Evolutionary conservation across 2,329 filamentous ascomycete genomes (phyloP), one percentile per base, ranked within the genome.

Genomic region (Sarocladium oryzae): DNA sequence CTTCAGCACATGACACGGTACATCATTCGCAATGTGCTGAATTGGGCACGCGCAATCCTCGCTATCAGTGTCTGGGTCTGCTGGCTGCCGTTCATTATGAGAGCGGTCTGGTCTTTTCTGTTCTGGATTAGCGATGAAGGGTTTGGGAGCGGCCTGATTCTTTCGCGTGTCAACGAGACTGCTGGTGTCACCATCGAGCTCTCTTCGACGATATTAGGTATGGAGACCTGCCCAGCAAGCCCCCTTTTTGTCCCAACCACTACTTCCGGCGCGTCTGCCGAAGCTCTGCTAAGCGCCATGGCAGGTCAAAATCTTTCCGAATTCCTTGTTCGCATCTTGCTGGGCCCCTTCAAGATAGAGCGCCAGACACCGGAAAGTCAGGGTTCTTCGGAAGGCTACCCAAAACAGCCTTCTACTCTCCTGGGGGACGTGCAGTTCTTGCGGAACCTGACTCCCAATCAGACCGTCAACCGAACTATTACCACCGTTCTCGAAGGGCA

Each of bases 61-160:
- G 93, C 97, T 28, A 78, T 80, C 10, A 84, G 85, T 51, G 89
- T 99, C 20, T 99, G 95, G 93, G 75, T 96, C 20, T 82, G 86
- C 48, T 85, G 88, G 73, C 76, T 99, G 43, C 93, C 93, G 2
- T 96, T 89, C 71, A 82, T 88, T 43, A 95, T 97, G 79, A 82
- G 95, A 60, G 85, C 88, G 33, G 84, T 95, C 43, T 99, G 93
- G 95, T 83, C 92, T 35, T 86, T 89, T 54, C 77, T 97, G 58
- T 97, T 99, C 70, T 99, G 91, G 90, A 74, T 96, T 55, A 91
- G 88, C 54, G 91, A 96, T 76, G 88, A 71, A 76, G 88, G 79
- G 2, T 66, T 82, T 4, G 72, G 74, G 10, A 64, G 65, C 43
- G 59, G 61, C 50, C 58, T 66, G 8, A 52, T 65, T 6, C 53